Evolutionary conservation across 257 asterid species (phyloP), one percentile per base, ranked within the genome.

Genomic region (Ajuga chamaepitys): DNA sequence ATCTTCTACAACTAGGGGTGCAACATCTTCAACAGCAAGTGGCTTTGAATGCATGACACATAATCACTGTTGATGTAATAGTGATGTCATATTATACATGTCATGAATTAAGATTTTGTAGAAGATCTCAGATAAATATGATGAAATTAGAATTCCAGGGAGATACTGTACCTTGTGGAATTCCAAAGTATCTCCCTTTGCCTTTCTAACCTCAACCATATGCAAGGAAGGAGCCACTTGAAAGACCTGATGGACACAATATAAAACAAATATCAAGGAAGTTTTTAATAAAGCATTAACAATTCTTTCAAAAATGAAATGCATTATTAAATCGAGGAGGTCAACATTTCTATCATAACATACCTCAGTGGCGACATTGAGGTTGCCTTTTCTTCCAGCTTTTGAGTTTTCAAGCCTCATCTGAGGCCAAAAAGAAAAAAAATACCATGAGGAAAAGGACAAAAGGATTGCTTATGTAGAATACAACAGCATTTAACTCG

Each of bases 301-400:
- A 17, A 13, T 35, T 44, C 12, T 38, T 22, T 26, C 28, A 10
- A 64, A 61, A 2, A 21, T 41, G 58, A 55, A 53, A 70, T 63
- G 37, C 45, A 25, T 30, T 35, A n/a, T 37, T 53, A 0, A 17
- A 41, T 62, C 21, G 57, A 20, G 45, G 30, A 45, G 0, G 9
- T 25, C 58, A 12, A 25, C 61, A 61, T 47, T 58, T 30, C 42
- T 18, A 24, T 24, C 28, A 13, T 18, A 44, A 28, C 35, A 45
- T 82, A 93, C 99, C 97, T 94, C 88, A 0, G 97, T 88, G 56
- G 97, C 89, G 42, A 94, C 81, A 38, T 88, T 88, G 57, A 94
- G 95, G 82, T 94, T 94, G 66, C 99, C 99, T 76, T 94, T 94
- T 75, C 97, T 82, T 80, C 99, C 97, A 25, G 99, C 96, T 82